These are phyloP conservation scores for Verticillium klebahnii DNA, from an alignment of 2,329 filamentous ascomycete genomes.

Conservation along the genomic window DNA sequence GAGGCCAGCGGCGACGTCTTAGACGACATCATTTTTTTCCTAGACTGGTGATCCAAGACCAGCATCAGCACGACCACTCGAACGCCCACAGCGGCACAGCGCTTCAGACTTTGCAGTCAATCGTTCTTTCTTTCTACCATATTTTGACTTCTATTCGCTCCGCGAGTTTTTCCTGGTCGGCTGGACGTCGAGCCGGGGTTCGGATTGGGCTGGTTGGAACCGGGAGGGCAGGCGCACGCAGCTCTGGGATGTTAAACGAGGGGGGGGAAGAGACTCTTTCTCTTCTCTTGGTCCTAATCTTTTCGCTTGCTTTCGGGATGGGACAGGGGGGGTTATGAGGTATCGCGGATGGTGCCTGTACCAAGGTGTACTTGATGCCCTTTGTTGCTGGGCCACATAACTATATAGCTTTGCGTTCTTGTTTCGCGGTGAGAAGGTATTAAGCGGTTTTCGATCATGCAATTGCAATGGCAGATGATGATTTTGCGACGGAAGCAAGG, in stretches of 20 bases:
- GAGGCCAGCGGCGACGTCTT: background rate
- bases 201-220: background rate
- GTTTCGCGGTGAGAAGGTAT: background rate
- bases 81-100: background rate
- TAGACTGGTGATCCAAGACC: background rate
- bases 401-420: background rate
- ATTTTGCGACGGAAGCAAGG: background rate
- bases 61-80: background rate
- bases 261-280: background rate
- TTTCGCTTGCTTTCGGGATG: background rate
- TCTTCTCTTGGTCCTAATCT: background rate
- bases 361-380: background rate
- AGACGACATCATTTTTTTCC: background rate
- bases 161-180: background rate
- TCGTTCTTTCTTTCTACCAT: background rate
- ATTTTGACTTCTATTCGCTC: background rate
- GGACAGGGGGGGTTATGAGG: background rate
- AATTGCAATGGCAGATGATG: background rate
- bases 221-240: background rate
- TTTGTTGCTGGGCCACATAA: background rate
- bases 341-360: background rate
- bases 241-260: background rate
- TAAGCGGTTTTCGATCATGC: background rate
- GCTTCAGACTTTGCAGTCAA: background rate
- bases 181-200: background rate